Evolutionary conservation across 2,329 filamentous ascomycete species (phyloP).

Genomic region (Cladosporium velox): DNA sequence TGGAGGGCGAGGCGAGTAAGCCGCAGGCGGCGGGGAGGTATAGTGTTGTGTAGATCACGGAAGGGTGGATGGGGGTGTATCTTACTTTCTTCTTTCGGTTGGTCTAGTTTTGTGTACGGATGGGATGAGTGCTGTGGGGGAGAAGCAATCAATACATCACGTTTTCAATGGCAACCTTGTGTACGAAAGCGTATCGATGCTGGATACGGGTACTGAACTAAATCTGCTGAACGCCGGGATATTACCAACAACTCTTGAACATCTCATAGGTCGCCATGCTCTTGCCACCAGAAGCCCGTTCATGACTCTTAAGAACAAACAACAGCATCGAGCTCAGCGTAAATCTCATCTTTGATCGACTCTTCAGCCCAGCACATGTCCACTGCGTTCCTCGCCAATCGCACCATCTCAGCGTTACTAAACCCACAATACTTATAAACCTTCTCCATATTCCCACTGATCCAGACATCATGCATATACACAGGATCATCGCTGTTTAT

Average conservation of each 20-base stretch:
- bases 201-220: too few species aligned
- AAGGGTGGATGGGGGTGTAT: not conserved
- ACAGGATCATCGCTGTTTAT: slow-evolving; percentile 9
- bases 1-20: slow-evolving; percentile 81
- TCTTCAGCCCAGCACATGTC: not conserved
- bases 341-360: not conserved
- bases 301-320: not conserved
- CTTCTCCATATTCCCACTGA: slow-evolving; percentile 12
- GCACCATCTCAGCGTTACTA: not conserved
- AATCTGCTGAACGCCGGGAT: too few species aligned
- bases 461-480: slow-evolving; percentile 5
- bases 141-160: not conserved
- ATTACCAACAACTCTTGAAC: too few species aligned
- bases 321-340: not conserved
- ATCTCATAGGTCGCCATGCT: too few species aligned
- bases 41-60: slow-evolving; percentile 64
- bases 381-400: slow-evolving; percentile 1
- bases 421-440: not conserved
- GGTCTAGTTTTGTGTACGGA: not conserved
- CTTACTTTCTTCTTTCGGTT: not conserved
- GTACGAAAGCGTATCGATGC: too few species aligned
- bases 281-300: too few species aligned
- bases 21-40: slow-evolving; percentile 76
- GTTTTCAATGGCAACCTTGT: not conserved
- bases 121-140: not conserved